Evolutionary conservation across 2,329 filamentous ascomycete genomes (phyloP), one percentile per base, ranked within the genome.

Genomic region (Botryotinia globosa): DNA sequence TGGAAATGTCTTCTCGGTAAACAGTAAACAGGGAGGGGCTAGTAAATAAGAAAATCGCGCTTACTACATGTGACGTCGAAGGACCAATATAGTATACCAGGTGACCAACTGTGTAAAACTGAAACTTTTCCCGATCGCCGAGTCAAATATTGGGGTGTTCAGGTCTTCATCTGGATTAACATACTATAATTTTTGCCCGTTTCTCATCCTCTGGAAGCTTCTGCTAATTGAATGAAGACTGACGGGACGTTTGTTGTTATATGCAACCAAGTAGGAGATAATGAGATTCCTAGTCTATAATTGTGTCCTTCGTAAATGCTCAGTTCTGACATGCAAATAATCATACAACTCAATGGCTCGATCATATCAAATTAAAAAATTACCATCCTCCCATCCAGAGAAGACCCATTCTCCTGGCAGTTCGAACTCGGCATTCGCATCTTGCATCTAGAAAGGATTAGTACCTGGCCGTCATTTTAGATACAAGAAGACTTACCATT

Each of bases 371-470:
- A 39, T 18, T 25, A 63, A 34, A 42, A 54, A 32, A 61, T 25
- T 51, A 45, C 29, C 56, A 62, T 74, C 34, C 9, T 71, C 69
- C 64, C 65, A 73, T 22, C 39, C 56, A 32, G 73, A 69, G n/a
- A 72, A 73, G n/a, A 73, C 64, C 72, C 72, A 73, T 37, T 71
- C 59, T 12, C 70, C 72, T 59, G 72, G 62, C 8, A 70, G 20
- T n/a, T 58, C 66, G 29, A 77, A 77, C 29, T 75, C 63, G 69
- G 73, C 72, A 25, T 42, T 62, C 68, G 72, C 67, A 61, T 76
- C 75, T 63, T 74, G 69, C 71, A 76, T 72, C 56, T 72, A 22
- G 10, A 16, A 8, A 44, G 8, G 18, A 45, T 66, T 20, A 65
- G 48, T 39, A 29, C 12, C 18, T 56, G 48, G 0, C 64, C 66